phyloP scores from a whole-genome alignment of 306 rosid species.

The Senna siamea region DNA sequence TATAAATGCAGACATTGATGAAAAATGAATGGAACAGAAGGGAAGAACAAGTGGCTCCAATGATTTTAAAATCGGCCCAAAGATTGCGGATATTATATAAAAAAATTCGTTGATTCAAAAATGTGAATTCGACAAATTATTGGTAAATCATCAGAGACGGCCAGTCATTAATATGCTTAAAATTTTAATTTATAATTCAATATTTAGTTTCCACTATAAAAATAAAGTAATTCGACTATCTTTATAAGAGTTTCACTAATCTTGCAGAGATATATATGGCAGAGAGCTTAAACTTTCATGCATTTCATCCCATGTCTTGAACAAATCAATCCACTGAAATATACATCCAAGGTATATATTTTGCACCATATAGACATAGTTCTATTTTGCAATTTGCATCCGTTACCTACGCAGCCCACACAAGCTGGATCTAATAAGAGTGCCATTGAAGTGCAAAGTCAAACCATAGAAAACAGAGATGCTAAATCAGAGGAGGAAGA shows the following conservation, averaged over 20 bases:
- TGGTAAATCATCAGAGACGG: too few species aligned
- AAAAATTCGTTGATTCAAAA: too few species aligned
- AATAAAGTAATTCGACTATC: not conserved
- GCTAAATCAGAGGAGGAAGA: not conserved
- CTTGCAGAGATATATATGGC: not conserved
- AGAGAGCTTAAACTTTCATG: not conserved
- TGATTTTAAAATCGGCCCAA: too few species aligned
- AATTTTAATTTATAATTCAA: not conserved
- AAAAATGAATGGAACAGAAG: too few species aligned
- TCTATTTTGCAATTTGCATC: constrained; percentile 15
- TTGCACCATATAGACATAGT: not conserved
- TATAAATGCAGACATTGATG: too few species aligned
- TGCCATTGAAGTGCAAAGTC: constrained; percentile 37
- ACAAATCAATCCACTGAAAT: constrained; percentile 12
- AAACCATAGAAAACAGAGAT: constrained; percentile 4
- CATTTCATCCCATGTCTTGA: not conserved
- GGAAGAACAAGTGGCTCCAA: too few species aligned
- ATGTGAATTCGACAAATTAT: too few species aligned
- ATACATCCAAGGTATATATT: constrained; percentile 4
- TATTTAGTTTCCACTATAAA: not conserved
- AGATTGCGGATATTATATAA: too few species aligned
- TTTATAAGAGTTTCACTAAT: not conserved
- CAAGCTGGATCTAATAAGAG: constrained; percentile 14
- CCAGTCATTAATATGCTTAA: not conserved
- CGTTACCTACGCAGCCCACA: constrained; percentile 9